These are phyloP conservation scores for Cladosporium halotolerans DNA, from an alignment of 2,329 filamentous ascomycete genomes.

Conservation along the genomic window DNA sequence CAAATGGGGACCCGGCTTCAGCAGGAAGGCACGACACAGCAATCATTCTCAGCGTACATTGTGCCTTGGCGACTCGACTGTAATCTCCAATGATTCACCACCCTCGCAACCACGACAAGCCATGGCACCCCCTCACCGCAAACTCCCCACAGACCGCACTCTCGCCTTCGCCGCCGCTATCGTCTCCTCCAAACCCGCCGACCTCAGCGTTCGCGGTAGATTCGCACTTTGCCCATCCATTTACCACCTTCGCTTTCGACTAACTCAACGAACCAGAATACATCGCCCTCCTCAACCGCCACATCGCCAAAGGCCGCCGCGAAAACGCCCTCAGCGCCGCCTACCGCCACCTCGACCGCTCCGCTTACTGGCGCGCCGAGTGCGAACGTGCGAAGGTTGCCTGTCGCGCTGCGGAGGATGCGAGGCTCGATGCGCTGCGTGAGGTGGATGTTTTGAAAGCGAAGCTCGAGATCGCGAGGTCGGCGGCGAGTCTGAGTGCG, in stretches of 20 bases:
- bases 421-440: constrained; percentile 18
- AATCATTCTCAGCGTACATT: background rate
- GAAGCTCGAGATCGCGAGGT: constrained; percentile 14
- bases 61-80: background rate
- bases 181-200: constrained; percentile 33
- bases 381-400: constrained; percentile 20
- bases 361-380: constrained; percentile 33
- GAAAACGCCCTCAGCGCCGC: constrained; percentile 20
- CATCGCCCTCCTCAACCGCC: constrained; percentile 29
- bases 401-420: constrained; percentile 15
- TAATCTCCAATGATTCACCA: background rate
- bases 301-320: constrained; percentile 25
- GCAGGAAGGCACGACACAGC: background rate
- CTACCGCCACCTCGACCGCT: constrained; percentile 34
- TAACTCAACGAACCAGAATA: constrained; percentile 20
- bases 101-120: too few relatives aligned
- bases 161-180: constrained; percentile 24
- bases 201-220: constrained; percentile 26
- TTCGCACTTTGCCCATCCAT: background rate
- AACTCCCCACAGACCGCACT: constrained; percentile 12
- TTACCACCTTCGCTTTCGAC: background rate
- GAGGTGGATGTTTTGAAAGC: constrained; percentile 21
- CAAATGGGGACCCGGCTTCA: background rate
- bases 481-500: constrained; percentile 13
- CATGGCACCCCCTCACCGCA: constrained; percentile 1